phyloP scores from a whole-genome alignment of 495 filamentous ascomycete species.

The Aspergillus affinis region DNA sequence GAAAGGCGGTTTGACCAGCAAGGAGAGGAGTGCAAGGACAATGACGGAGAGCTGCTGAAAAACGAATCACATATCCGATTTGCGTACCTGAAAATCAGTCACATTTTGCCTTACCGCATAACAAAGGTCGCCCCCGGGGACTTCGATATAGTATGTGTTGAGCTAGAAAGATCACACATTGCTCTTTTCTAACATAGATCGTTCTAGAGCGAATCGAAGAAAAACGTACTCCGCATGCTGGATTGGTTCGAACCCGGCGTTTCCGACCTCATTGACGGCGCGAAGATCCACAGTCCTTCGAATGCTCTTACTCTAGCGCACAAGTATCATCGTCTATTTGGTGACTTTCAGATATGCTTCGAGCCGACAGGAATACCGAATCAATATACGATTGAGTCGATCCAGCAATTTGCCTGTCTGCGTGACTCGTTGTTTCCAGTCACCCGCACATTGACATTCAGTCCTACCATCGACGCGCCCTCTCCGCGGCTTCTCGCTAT shows the following conservation, averaged over 20 bases:
- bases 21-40: neutral
- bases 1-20: neutral
- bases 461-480: constrained; percentile 31
- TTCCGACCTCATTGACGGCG: constrained; percentile 16
- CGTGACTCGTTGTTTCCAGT: constrained; percentile 28
- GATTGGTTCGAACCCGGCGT: constrained; percentile 25
- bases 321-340: constrained; percentile 28
- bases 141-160: neutral
- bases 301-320: constrained; percentile 26
- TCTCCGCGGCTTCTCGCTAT: constrained; percentile 32
- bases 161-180: neutral
- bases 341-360: constrained; percentile 27
- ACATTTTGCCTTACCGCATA: neutral
- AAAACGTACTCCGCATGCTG: constrained; percentile 20
- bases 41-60: neutral
- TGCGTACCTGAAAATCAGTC: neutral
- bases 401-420: constrained; percentile 23
- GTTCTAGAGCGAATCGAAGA: constrained; percentile 23
- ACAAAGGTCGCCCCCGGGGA: neutral
- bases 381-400: constrained; percentile 29
- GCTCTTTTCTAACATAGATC: constrained; percentile 9
- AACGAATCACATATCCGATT: neutral
- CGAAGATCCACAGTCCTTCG: constrained; percentile 15
- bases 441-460: constrained; percentile 26
- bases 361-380: constrained; percentile 19